Evolutionary conservation across 2,329 filamentous ascomycete genomes (phyloP).

Genomic region (Aspergillus sp.): DNA sequence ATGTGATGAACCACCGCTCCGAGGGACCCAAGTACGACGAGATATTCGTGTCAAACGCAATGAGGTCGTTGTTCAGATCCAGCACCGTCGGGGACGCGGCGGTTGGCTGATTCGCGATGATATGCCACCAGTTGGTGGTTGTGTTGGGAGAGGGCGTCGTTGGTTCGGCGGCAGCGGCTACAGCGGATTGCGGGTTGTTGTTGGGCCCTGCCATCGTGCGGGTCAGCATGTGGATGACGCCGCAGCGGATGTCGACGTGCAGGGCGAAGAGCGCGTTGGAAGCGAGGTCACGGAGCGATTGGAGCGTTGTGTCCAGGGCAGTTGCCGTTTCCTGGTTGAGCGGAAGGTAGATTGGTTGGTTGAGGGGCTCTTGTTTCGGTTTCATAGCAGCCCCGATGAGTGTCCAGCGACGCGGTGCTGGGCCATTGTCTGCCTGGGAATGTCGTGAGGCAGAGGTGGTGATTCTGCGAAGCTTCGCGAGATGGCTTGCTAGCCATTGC

Average conservation of each 20-base stretch:
- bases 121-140: constrained; percentile 57
- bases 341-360: constrained; percentile 68
- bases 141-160: constrained; percentile 53
- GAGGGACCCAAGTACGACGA: constrained; percentile 61
- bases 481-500: constrained; percentile 86
- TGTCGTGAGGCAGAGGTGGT: constrained; percentile 53
- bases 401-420: constrained; percentile 71
- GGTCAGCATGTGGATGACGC: constrained; percentile 71
- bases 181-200: constrained; percentile 22
- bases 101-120: constrained; percentile 34
- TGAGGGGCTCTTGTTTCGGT: constrained; percentile 46
- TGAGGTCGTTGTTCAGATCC: constrained; percentile 72
- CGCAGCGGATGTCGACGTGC: constrained; percentile 80
- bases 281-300: constrained; percentile 73
- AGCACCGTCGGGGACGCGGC: constrained; percentile 59
- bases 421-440: constrained; percentile 32
- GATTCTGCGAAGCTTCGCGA: constrained; percentile 72
- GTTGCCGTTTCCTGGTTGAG: constrained; percentile 79
- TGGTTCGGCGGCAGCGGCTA: constrained; percentile 22
- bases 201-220: constrained; percentile 53
- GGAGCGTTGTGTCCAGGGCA: constrained; percentile 77
- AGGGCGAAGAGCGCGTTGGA: constrained; percentile 72
- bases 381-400: constrained; percentile 60
- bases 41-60: constrained; percentile 79
- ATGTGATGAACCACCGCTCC: constrained; percentile 68